A percentile compares a stretch with the other conserved stretches of the same genome.
Evolutionary conservation across 805 yeast species (phyloP).

Genomic region (Lachancea sp.): DNA sequence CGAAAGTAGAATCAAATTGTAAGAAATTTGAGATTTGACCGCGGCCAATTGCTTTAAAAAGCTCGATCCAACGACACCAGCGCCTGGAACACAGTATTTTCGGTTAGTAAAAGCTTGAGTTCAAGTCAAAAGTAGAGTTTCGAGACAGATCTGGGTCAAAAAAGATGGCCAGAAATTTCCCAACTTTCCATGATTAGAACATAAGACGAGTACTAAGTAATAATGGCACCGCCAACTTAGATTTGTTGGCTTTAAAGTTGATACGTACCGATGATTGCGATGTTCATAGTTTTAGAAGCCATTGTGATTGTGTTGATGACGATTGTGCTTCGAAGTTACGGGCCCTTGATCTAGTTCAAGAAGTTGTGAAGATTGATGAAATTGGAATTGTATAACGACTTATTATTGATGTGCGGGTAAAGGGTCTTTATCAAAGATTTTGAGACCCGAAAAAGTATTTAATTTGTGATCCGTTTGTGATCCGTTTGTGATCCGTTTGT

Average conservation of each 20-base stretch:
- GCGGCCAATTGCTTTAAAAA: slow-evolving; percentile 73
- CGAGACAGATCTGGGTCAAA: not conserved
- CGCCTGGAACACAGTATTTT: slow-evolving; percentile 37
- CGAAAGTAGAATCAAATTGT: slow-evolving; percentile 76
- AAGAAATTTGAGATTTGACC: slow-evolving; percentile 54
- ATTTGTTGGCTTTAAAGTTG: too few species aligned
- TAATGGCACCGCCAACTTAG: too few species aligned
- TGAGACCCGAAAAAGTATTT: too few species aligned
- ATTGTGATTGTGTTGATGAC: slow-evolving; percentile 21
- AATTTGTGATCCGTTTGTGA: too few species aligned
- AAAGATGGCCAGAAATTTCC: too few species aligned
- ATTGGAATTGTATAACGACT: not conserved
- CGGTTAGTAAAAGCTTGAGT: not conserved
- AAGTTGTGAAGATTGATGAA: not conserved
- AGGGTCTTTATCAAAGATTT: too few species aligned
- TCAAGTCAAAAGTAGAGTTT: not conserved
- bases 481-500: too few species aligned
- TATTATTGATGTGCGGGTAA: too few species aligned
- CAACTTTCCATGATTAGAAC: too few species aligned
- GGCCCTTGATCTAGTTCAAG: not conserved
- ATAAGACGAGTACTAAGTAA: too few species aligned
- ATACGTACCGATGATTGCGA: slow-evolving; percentile 59
- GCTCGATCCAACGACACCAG: slow-evolving; percentile 95
- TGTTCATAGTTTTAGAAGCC: slow-evolving; percentile 48
- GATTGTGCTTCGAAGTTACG: not conserved